phyloP scores from a whole-genome alignment of 1,284 basidiomycete species.

The Caloboletus firmus region DNA sequence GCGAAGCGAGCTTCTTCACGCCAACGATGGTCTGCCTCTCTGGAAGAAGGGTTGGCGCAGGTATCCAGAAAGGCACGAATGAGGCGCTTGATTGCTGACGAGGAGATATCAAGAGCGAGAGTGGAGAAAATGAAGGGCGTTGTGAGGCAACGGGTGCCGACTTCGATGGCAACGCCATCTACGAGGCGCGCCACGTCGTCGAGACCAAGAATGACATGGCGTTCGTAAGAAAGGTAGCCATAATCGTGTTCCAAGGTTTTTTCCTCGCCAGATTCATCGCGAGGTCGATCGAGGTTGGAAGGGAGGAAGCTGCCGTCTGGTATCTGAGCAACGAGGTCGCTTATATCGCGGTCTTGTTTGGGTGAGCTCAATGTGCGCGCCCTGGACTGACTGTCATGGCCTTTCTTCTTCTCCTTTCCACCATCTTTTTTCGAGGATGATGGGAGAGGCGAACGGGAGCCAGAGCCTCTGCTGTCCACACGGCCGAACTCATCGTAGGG shows the following conservation, averaged over 20 bases:
- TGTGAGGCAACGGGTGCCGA: constrained; percentile 72
- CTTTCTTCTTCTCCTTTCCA: constrained; percentile 59
- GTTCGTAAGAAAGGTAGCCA: constrained; percentile 69
- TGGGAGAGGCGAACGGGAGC: constrained; percentile 17
- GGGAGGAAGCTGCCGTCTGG: constrained; percentile 67
- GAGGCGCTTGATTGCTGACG: constrained; percentile 68
- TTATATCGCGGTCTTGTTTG: constrained; percentile 31
- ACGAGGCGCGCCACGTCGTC: constrained; percentile 74
- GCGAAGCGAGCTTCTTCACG: constrained; percentile 79
- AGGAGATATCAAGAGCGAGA: constrained; percentile 79
- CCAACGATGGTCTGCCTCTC: constrained; percentile 60
- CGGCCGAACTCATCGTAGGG: constrained; percentile 67
- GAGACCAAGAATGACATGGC: constrained; percentile 73
- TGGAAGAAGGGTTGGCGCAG: constrained; percentile 44
- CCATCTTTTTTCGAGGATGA: constrained; percentile 35
- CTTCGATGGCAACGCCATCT: constrained; percentile 67
- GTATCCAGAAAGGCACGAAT: constrained; percentile 73
- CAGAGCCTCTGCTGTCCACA: constrained; percentile 47
- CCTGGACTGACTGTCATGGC: constrained; percentile 41
- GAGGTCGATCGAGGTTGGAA: constrained; percentile 54
- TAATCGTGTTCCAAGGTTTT: constrained; percentile 51
- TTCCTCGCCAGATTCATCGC: constrained; percentile 36
- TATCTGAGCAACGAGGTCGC: constrained; percentile 42
- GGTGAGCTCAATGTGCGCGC: constrained; percentile 41
- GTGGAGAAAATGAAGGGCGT: constrained; percentile 89